Evolutionary conservation across 805 yeast genomes (phyloP).

Genomic region (Lipomyces mesembrius): DNA sequence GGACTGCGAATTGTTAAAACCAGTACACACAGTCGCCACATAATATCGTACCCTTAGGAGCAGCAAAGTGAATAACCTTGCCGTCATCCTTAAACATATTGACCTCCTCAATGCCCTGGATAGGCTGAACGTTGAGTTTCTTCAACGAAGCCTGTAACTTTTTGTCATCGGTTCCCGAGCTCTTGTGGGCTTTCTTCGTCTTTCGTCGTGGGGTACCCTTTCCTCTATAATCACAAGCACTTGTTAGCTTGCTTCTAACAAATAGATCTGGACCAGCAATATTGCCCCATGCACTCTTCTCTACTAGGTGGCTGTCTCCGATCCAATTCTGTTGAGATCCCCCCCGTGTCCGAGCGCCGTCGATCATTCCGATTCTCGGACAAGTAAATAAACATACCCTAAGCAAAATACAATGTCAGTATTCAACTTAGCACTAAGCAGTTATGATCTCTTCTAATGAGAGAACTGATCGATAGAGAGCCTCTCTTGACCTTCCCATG

Average conservation of each 20-base stretch:
- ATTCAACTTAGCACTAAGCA: not conserved
- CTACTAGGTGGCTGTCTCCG: no score
- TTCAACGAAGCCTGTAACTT: conserved; percentile 86
- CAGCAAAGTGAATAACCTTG: conserved; percentile 91
- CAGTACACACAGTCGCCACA: not conserved
- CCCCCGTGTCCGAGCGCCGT: not conserved
- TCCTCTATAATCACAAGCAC: conserved; percentile 47
- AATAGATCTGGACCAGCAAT: not conserved
- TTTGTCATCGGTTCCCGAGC: conserved; percentile 81
- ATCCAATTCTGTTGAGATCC: not conserved
- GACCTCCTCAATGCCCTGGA: conserved; percentile 93
- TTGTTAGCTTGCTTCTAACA: conserved; percentile 1
- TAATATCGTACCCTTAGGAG: conserved; percentile 62
- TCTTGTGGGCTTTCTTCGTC: conserved; percentile 68
- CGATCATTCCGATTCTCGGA: not conserved
- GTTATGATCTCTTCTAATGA: not conserved
- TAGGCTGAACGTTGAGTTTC: conserved; percentile 85
- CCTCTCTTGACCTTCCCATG: no score
- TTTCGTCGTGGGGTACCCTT: conserved; percentile 80
- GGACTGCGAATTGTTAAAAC: conserved; percentile 56
- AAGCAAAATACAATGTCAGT: not conserved
- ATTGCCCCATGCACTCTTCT: not conserved
- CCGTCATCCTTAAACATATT: conserved; percentile 98
- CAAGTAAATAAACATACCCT: not conserved
- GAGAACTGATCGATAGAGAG: not conserved